Evolutionary conservation across 441 rosid genomes (phyloP), one percentile per base, ranked within the genome.

Genomic region (Gossypium laxum): DNA sequence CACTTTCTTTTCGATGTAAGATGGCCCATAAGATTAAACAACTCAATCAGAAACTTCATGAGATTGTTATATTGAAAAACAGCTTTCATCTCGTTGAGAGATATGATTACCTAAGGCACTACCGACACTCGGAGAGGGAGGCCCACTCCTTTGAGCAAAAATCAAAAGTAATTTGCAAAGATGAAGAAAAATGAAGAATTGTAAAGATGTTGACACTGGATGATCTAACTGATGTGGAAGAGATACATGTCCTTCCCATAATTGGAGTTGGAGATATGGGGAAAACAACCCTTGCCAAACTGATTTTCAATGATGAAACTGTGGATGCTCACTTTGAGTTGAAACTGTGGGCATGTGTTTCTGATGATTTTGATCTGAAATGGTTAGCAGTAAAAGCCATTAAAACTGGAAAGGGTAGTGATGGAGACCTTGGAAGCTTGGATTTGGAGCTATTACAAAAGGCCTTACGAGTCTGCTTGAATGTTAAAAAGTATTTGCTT

Each of bases 21-120:
- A 51, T 64, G 6, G 64, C 26, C 2, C 64, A 57, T 11, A 66
- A 45, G 11, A 57, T 73, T 18, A 73, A 57, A 55, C 17, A 66
- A 10, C 32, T 67, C 10, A 47, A 17, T 1, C 4, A 19, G 65
- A 65, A 65, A 3, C 4, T 73, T 0, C 24, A 4, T 15, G n/a
- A 55, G 43, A 56, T 67, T 45, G 67, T 72, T 7, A 32, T 59
- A 6, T 15, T 56, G 15, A 73, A 38, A 18, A 1, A 12, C 12
- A 4, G 12, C 1, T 57, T 57, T 57, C 38, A 57, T 24, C 62
- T 22, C 38, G 1, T 4, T 2, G 38, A 57, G 6, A 24, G 38
- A 12, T 12, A 22, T 15, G 65, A 30, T 60, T 12, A 0, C 45
- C 18, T n/a, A 0, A 30, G 5, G n/a, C 45, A 30, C 3, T 22